These are phyloP conservation scores for Apodospora peruviana DNA, from an alignment of 495 filamentous ascomycete genomes.

Conservation along the genomic window DNA sequence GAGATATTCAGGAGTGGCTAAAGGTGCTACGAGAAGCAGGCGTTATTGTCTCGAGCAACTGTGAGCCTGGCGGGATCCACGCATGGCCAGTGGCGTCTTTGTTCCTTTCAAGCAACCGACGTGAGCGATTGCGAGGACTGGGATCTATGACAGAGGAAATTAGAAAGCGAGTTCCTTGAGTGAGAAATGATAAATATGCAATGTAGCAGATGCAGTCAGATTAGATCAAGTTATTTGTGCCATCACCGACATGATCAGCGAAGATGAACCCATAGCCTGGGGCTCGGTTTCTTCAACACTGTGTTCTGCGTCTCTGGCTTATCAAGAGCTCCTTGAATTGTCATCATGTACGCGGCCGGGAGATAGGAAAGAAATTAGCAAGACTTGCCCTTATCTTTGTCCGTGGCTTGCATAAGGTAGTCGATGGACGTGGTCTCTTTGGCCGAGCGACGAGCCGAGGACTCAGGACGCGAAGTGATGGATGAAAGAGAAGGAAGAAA, in stretches of 20 bases:
- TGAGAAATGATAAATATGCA: conserved; percentile 3
- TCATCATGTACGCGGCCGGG: conserved; percentile 29
- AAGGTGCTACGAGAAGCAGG: conserved; percentile 40
- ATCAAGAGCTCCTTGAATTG: conserved; percentile 30
- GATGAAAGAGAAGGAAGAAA: not conserved
- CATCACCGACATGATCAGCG: conserved; percentile 42
- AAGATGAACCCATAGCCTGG: conserved; percentile 42
- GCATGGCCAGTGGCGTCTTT: conserved; percentile 72
- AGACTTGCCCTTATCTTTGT: not conserved
- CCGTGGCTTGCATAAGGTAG: not conserved
- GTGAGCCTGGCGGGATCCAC: conserved; percentile 61
- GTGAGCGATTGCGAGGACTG: conserved; percentile 55
- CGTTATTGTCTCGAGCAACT: conserved; percentile 39
- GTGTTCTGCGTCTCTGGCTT: conserved; percentile 35
- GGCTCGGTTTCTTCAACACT: conserved; percentile 38
- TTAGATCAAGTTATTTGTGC: conserved; percentile 50
- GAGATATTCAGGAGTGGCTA: conserved; percentile 53
- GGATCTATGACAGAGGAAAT: conserved; percentile 48
- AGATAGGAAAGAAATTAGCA: not conserved
- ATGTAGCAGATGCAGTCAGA: conserved; percentile 29
- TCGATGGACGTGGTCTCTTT: not conserved
- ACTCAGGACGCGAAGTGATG: not conserved
- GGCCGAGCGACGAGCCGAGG: not conserved
- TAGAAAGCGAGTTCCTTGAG: conserved; percentile 25
- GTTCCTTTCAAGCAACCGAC: conserved; percentile 53